Percentiles rank a stretch among this genome's conserved stretches.
These are phyloP conservation scores for Alternaria viburni DNA, from an alignment of 2,329 filamentous ascomycete species.

Conservation along the genomic window DNA sequence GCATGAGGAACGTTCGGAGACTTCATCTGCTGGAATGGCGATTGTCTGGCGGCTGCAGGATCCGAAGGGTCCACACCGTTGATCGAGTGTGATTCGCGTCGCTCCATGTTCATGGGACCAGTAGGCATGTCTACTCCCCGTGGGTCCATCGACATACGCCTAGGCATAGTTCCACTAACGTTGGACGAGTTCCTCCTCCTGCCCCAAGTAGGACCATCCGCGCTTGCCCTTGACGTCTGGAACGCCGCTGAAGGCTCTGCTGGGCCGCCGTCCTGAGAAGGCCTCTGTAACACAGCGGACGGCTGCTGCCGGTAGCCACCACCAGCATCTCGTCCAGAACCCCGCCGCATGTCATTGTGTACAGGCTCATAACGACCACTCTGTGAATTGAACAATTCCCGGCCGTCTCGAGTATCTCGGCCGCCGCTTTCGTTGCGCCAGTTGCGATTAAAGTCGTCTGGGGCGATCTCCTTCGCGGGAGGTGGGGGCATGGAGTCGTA, in stretches of 20 bases:
- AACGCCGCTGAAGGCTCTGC: conserved; percentile 87
- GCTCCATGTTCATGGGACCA: conserved; percentile 35
- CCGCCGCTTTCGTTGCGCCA: conserved; percentile 74
- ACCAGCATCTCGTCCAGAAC: conserved; percentile 64
- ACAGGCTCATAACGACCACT: conserved; percentile 93
- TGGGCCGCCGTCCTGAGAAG: conserved; percentile 67
- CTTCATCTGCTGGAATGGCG: conserved; percentile 29
- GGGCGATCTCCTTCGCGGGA: conserved; percentile 81
- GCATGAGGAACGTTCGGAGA: conserved; percentile 42
- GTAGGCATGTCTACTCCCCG: conserved; percentile 49
- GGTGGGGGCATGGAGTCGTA: conserved; percentile 61
- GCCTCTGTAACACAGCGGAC: conserved; percentile 77
- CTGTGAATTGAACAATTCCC: conserved; percentile 90
- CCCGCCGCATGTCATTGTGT: conserved; percentile 70
- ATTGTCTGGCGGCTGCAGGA: conserved; percentile 30
- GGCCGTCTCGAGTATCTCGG: conserved; percentile 63
- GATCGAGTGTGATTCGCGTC: conserved; percentile 39
- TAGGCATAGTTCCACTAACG: conserved; percentile 82
- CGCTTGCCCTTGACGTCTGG: conserved; percentile 76
- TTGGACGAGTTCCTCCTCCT: conserved; percentile 88
- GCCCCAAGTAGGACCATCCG: conserved; percentile 67
- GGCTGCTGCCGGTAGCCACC: conserved; percentile 75
- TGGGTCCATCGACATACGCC: conserved; percentile 65
- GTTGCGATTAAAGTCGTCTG: conserved; percentile 88
- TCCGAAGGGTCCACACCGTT: conserved; percentile 34